Evolutionary conservation across 176 grass and related monocot species (phyloP), one percentile per base, ranked within the genome.

Genomic region (Carex scoparia): DNA sequence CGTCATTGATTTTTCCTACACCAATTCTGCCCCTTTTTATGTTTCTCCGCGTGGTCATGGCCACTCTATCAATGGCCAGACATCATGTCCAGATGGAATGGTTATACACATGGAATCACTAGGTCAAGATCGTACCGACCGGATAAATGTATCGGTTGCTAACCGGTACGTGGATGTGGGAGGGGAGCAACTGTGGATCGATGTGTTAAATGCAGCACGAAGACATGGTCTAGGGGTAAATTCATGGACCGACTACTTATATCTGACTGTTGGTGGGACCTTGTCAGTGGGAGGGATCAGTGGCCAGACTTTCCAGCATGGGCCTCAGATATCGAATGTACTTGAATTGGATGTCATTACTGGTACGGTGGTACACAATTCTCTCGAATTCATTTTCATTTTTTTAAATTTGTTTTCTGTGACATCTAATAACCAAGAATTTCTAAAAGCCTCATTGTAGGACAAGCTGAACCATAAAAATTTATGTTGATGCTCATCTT

Each of bases 211-310:
- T 4, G 91, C 82, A 16, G 61, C 92, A 57, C 84, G 82, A 16
- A 40, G 2, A 60, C 89, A 59, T 75, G 92, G 94, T 6, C 81
- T 97, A 32, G 87, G 92, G 82, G 87, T 89, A 51, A 85, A 79
- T 14, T 87, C 94, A 55, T 97, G 92, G 92, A 97, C 94, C 15
- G 94, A 97, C 65, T 97, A 97, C 82, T 83, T 97, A 28, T 62
- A 94, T 85, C 86, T 97, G 37, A 97, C 94, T 48, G 93, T 98
- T 51, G 95, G 93, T 58, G 95, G 95, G 57, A 98, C 95, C 42
- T 91, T 98, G 16, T 95, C 95, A 35, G 94, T 94, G 70, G 95
- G 93, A 57, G 93, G 95, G 19, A 28, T 98, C 80, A 95, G 95
- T 81, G 95, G 95, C 10, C 93, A 98, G 88, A 61, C 89, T 0